Evolutionary conservation across 768 basidiomycete species (phyloP), one percentile per base, ranked within the genome.

Genomic region (Collybia sp.): DNA sequence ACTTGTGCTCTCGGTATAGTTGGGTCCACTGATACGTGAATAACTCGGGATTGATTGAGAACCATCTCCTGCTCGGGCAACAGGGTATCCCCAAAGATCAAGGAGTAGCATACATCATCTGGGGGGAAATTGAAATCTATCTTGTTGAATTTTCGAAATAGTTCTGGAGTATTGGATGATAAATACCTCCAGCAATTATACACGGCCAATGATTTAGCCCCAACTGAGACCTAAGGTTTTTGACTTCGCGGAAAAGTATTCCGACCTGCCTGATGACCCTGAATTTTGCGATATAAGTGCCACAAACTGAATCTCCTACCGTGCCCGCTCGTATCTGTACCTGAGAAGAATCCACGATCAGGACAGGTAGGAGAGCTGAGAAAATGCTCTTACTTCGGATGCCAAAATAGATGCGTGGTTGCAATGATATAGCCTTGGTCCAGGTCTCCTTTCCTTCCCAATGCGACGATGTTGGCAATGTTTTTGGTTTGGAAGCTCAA

Each of bases 341-440:
- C 85, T 77, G 30, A 1, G 31, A 42, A 30, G 6, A 42, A n/a
- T n/a, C n/a, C n/a, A n/a, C n/a, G 15, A 71, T 30, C 19, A 56
- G 43, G 51, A 55, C 1, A 45, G 38, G 41, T 35, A 47, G 33
- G 15, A 12, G 43, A 36, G 40, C 30, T 13, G 16, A 35, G 30
- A 19, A 37, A 40, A 34, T 36, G 30, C 52, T 68, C 77, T 47
- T 64, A 92, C 83, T 75, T 77, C 5, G 93, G 93, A 65, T 95
- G 93, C 94, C 94, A 97, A 63, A 96, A 97, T 17, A 95, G 69
- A 68, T 97, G 94, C 0, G 93, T 93, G 1, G 94, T 96, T 2
- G 82, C 90, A 12, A 94, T 67, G 34, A 95, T 67, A 30, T 91
- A 62, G 3, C 93, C 90, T 33, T 70, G 65, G 6, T 58, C 48